These are phyloP conservation scores for Ceratobasidium theobromae DNA, from an alignment of 1,284 basidiomycete genomes.

Conservation along the genomic window DNA sequence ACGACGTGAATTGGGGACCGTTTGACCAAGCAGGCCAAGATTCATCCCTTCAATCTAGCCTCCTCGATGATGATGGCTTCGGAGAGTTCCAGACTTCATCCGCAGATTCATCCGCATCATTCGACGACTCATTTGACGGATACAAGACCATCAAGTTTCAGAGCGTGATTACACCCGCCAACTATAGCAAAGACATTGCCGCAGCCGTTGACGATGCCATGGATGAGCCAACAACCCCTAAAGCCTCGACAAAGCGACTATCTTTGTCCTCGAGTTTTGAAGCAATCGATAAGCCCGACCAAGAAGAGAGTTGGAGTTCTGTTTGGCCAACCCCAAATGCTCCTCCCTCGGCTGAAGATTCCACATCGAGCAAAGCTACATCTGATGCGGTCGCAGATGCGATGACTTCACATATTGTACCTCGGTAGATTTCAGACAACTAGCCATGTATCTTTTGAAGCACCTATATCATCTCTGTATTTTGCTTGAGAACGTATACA, in stretches of 20 bases:
- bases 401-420: conserved; percentile 21
- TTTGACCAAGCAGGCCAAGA: conserved; percentile 64
- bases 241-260: neutral
- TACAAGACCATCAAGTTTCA: no score
- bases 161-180: neutral
- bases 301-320: conserved; percentile 21
- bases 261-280: conserved; percentile 25
- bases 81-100: conserved; percentile 70
- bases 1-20: conserved; percentile 58
- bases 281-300: conserved; percentile 13
- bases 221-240: conserved; percentile 20
- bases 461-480: conserved; percentile 13
- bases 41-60: conserved; percentile 49
- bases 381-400: conserved; percentile 17
- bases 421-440: conserved; percentile 10
- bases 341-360: neutral
- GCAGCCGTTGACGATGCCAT: conserved; percentile 13
- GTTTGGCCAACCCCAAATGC: conserved; percentile 14
- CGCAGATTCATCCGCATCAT: conserved; percentile 28
- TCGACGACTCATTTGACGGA: conserved; percentile 23
- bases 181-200: neutral
- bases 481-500: neutral
- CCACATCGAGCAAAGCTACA: neutral
- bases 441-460: conserved; percentile 13
- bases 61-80: conserved; percentile 70